Percentiles rank a stretch among this genome's conserved stretches.
Evolutionary conservation across 1,284 basidiomycete species (phyloP).

Genomic region (Entoloma clypeatum): DNA sequence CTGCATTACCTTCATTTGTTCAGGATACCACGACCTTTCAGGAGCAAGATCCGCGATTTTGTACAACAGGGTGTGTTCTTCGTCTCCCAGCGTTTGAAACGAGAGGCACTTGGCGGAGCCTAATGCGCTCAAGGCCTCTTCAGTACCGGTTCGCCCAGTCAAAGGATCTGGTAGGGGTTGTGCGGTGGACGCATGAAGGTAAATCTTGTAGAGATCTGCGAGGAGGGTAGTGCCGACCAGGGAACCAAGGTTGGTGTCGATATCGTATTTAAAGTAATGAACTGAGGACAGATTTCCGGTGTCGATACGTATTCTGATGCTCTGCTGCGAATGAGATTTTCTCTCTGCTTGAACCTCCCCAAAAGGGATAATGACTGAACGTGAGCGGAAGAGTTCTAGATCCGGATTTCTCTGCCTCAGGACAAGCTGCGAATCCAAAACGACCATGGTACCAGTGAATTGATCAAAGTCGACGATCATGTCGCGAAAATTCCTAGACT

Average conservation of each 20-base stretch:
- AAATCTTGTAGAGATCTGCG: conserved; percentile 36
- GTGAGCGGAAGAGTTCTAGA: conserved; percentile 18
- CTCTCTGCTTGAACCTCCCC: conserved; percentile 23
- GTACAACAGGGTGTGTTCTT: conserved; percentile 30
- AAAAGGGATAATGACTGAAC: conserved; percentile 33
- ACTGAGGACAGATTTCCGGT: too few relatives aligned
- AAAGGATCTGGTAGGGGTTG: conserved; percentile 43
- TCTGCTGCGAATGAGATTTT: too few relatives aligned
- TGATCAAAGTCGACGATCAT: conserved; percentile 34
- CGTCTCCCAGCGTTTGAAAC: conserved; percentile 30
- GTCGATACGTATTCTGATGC: conserved; percentile 27
- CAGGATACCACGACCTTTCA: conserved; percentile 35
- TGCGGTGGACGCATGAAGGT: conserved; percentile 44
- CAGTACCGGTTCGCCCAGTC: conserved; percentile 40
- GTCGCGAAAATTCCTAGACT: conserved; percentile 33
- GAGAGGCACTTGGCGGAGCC: conserved; percentile 35
- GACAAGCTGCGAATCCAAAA: conserved; percentile 38
- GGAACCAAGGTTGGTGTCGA: conserved; percentile 37
- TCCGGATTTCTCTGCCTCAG: conserved; percentile 22
- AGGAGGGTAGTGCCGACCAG: conserved; percentile 32
- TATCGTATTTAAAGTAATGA: conserved; percentile 35
- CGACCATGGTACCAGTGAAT: conserved; percentile 36
- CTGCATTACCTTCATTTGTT: conserved; percentile 37
- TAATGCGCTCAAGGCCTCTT: conserved; percentile 41
- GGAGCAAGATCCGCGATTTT: conserved; percentile 36